Evolutionary conservation across 2,329 filamentous ascomycete genomes (phyloP).

Genomic region (Cladophialophora immunda): DNA sequence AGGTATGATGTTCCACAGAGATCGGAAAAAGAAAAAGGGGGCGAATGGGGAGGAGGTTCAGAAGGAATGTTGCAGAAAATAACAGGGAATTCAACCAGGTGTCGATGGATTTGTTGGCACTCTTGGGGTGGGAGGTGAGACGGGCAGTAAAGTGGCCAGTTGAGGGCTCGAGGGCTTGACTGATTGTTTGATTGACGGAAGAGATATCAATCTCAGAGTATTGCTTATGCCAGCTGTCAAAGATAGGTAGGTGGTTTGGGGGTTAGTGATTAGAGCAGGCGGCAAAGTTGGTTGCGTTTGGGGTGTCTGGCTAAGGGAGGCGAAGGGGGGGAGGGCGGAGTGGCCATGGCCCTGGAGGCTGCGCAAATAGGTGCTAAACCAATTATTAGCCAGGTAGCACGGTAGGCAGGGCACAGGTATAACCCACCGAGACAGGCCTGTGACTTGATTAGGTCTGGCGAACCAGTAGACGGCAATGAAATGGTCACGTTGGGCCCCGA

Average conservation of each 20-base stretch:
- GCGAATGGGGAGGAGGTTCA: neutral
- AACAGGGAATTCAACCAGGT: neutral
- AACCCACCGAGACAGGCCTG: neutral
- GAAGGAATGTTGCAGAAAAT: conserved; percentile 3
- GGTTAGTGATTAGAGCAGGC: conserved; percentile 11
- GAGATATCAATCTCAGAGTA: neutral
- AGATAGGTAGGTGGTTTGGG: conserved; percentile 9
- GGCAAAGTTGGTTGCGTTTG: neutral
- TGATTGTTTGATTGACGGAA: neutral
- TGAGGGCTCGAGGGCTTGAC: neutral
- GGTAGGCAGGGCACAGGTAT: neutral
- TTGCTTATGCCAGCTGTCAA: conserved; percentile 11
- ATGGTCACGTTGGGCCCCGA: conserved; percentile 9
- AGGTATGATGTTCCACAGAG: neutral
- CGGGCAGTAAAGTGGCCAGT: neutral
- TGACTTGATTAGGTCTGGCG: conserved; percentile 7
- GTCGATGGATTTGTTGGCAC: neutral
- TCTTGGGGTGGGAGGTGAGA: neutral
- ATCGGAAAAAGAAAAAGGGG: neutral
- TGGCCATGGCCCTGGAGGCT: neutral
- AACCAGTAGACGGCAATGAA: conserved; percentile 10
- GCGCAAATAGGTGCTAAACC: conserved; percentile 1
- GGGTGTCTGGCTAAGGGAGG: neutral
- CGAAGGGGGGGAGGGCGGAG: neutral
- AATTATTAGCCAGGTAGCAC: neutral